Evolutionary conservation across 2,329 filamentous ascomycete genomes (phyloP).

Genomic region (Cercospora janseana): DNA sequence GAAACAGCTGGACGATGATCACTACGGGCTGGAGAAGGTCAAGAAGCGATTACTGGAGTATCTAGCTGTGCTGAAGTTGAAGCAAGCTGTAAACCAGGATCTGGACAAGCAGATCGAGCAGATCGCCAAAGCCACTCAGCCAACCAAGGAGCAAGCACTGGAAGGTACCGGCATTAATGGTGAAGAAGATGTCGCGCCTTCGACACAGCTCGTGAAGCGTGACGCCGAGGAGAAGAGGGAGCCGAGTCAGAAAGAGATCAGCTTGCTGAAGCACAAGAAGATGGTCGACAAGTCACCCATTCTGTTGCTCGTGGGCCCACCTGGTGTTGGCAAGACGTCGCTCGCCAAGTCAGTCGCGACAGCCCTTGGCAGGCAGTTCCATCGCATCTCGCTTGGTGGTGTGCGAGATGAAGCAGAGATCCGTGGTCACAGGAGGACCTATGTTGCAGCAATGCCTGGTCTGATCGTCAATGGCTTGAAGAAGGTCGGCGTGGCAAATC

Average conservation of each 20-base stretch:
- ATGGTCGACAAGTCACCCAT: slow-evolving; percentile 96
- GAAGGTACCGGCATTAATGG: slow-evolving; percentile 46
- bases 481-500: slow-evolving; percentile 93
- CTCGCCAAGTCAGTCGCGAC: slow-evolving; percentile 89
- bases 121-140: slow-evolving; percentile 46
- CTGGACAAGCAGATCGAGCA: slow-evolving; percentile 72
- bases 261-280: slow-evolving; percentile 74
- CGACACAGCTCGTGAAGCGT: slow-evolving; percentile 37
- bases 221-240: slow-evolving; percentile 42
- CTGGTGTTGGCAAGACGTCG: slow-evolving; percentile 94
- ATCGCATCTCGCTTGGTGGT: slow-evolving; percentile 92
- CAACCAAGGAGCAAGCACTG: slow-evolving; percentile 41
- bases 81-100: slow-evolving; percentile 83
- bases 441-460: slow-evolving; percentile 98
- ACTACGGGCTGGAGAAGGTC: slow-evolving; percentile 94
- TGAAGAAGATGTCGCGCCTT: slow-evolving; percentile 55
- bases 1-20: slow-evolving; percentile 90
- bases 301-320: slow-evolving; percentile 85
- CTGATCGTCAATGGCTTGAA: slow-evolving; percentile 89
- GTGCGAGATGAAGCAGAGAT: slow-evolving; percentile 97
- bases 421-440: slow-evolving; percentile 87
- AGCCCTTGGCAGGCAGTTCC: slow-evolving; percentile 90
- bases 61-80: slow-evolving; percentile 89
- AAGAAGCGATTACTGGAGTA: slow-evolving; percentile 97
- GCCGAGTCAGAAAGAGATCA: slow-evolving; percentile 58